These are phyloP conservation scores for Termitomyces sp. DNA, from an alignment of 768 basidiomycete species.

Conservation along the genomic window DNA sequence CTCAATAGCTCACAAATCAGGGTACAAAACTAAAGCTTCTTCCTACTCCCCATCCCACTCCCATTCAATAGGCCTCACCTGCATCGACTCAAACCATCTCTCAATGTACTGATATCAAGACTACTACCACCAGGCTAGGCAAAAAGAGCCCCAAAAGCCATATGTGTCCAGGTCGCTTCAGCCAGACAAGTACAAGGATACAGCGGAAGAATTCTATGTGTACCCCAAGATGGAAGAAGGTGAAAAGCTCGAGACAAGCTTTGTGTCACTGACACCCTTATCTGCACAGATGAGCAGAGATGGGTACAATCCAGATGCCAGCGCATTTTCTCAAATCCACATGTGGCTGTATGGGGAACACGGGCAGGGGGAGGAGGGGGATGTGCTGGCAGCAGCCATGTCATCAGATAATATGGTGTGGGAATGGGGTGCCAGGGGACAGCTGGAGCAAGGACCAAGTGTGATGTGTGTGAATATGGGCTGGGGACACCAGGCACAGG, in stretches of 20 bases:
- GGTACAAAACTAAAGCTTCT: slow-evolving; percentile 44
- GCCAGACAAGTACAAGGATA: neutral
- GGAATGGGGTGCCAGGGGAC: neutral
- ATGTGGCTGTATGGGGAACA: neutral
- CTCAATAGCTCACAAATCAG: slow-evolving; percentile 58
- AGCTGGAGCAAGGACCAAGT: neutral
- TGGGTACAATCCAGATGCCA: neutral
- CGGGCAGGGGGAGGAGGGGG: neutral
- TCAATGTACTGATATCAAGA: neutral
- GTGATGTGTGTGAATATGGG: neutral
- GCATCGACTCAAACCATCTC: neutral
- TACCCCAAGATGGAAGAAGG: neutral
- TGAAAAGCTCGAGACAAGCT: neutral
- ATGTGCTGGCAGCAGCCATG: neutral
- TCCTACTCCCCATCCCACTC: slow-evolving; percentile 24
- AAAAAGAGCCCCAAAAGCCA: neutral
- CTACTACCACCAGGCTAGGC: neutral
- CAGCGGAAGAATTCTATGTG: neutral
- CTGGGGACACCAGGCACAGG: neutral
- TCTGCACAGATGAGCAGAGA: neutral
- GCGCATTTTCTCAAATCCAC: neutral
- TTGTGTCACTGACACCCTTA: neutral
- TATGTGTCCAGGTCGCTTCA: neutral
- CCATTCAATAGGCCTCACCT: slow-evolving; percentile 5
- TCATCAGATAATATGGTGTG: slow-evolving; percentile 11